Percentiles rank a stretch among this genome's conserved stretches.
Evolutionary conservation across 2,329 filamentous ascomycete genomes (phyloP).

Genomic region (Seiridium unicorne): DNA sequence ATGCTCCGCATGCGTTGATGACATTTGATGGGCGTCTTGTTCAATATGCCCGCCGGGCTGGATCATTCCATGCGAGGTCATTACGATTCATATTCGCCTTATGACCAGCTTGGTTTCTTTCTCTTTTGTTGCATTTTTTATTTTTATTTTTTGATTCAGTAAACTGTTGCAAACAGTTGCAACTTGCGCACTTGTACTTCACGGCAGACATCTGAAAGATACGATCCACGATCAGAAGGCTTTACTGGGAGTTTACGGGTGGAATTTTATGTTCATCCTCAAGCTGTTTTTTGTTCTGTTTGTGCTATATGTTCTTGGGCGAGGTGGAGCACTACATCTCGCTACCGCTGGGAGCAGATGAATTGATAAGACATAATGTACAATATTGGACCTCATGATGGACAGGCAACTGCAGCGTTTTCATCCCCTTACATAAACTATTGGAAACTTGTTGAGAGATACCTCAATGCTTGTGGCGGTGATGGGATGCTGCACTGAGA

Average conservation of each 20-base stretch:
- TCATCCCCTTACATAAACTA: background rate
- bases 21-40: background rate
- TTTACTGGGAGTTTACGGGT: background rate
- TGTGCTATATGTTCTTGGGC: background rate
- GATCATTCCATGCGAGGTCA: background rate
- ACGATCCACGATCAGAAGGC: background rate
- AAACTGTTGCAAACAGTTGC: background rate
- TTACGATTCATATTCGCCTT: background rate
- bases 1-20: background rate
- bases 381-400: slow-evolving; percentile 3
- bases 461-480: background rate
- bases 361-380: slow-evolving; percentile 7
- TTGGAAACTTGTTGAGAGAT: background rate
- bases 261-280: background rate
- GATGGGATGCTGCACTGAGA: background rate
- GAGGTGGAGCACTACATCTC: background rate
- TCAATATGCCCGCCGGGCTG: background rate
- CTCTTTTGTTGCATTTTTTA: background rate
- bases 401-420: background rate
- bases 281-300: background rate
- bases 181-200: background rate
- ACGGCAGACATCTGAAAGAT: background rate
- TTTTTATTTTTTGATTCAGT: background rate
- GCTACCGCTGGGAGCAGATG: background rate
- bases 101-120: slow-evolving; percentile 1